Base-by-base conservation (phyloP, 169 alveolate genomes). In the Plasmodium yoelii region DNA sequence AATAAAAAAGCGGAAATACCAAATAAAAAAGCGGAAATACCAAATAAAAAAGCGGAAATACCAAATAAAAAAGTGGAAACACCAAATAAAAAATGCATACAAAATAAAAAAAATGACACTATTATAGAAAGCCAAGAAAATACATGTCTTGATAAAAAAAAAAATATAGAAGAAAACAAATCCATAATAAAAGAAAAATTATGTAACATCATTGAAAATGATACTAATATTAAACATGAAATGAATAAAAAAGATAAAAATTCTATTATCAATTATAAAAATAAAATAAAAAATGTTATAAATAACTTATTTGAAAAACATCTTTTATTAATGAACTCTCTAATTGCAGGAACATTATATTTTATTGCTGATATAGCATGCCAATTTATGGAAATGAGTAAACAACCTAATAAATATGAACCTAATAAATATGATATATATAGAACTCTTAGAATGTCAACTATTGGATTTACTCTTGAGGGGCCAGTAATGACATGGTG, bases 401-500 rank as follows among this genome's bases (percentile, higher is more conserved):
- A 61, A 42, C 67, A 67, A 0, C 42, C 28, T 44, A 7, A 63
- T 19, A 64, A 65, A 34, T 82, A 53, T 67, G 90, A 82, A 0
- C 42, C 28, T 44, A 7, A 63, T 19, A 64, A 65, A 34, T 82
- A 53, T 67, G 90, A 82, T 65, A 19, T 82, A 13, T 67, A 53
- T 42, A 82, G 90, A 82, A 82, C 90, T 0, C 13, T 82, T 8
- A 82, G 90, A 56, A 82, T 82, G 90, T 10, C 90, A 13, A 18
- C 61, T 8, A 82, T 82, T 39, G 90, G 90, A 15, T 26, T 82
- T 19, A 65, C 90, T 18, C 59, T 82, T 13, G 90, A 82, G 28
- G 90, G 90, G 9, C 90, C 90, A 65, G 22, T 82, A 42, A 82
- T 82, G 90, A 82, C 90, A 67, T 82, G 84, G 90, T 82, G 90